A percentile compares a stretch with the other conserved stretches of the same genome.
Evolutionary conservation across 2,329 filamentous ascomycete genomes (phyloP).

Genomic region (Pseudodiploospora longispora): DNA sequence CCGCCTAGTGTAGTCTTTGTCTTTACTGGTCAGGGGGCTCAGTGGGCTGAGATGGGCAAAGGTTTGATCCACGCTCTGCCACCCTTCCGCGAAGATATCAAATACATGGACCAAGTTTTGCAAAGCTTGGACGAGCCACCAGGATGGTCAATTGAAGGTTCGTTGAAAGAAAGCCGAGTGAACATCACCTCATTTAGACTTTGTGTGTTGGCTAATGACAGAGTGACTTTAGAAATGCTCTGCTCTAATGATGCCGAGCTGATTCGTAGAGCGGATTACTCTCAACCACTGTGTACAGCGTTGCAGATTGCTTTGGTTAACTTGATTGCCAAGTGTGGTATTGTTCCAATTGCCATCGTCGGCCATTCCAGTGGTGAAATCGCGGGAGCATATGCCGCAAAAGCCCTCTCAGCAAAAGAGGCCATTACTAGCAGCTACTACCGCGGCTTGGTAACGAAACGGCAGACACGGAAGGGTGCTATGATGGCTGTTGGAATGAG

Average conservation of each 20-base stretch:
- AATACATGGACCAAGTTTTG: conserved; percentile 7
- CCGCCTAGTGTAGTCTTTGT: background rate
- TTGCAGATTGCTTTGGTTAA: conserved; percentile 33
- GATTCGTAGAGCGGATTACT: background rate
- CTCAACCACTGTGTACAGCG: conserved; percentile 23
- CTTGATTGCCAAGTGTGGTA: conserved; percentile 20
- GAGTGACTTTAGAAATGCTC: background rate
- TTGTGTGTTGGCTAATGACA: too few species aligned
- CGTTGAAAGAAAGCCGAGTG: background rate
- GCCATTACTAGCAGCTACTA: conserved; percentile 23
- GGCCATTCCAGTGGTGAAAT: conserved; percentile 34
- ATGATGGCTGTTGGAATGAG: conserved; percentile 8
- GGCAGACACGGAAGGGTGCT: background rate
- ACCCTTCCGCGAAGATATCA: conserved; percentile 4
- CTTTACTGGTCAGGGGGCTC: conserved; percentile 19
- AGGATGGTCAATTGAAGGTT: conserved; percentile 7
- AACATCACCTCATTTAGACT: too few species aligned
- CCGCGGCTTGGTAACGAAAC: conserved; percentile 1
- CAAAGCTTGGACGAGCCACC: background rate
- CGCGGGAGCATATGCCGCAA: conserved; percentile 25
- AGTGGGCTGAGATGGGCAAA: conserved; percentile 17
- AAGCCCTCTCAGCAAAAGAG: conserved; percentile 11
- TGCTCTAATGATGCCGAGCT: background rate
- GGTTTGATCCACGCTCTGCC: conserved; percentile 9
- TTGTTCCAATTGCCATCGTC: conserved; percentile 20